phyloP scores from a whole-genome alignment of 2,329 filamentous ascomycete genomes.

The Aspergillus amoenus region DNA sequence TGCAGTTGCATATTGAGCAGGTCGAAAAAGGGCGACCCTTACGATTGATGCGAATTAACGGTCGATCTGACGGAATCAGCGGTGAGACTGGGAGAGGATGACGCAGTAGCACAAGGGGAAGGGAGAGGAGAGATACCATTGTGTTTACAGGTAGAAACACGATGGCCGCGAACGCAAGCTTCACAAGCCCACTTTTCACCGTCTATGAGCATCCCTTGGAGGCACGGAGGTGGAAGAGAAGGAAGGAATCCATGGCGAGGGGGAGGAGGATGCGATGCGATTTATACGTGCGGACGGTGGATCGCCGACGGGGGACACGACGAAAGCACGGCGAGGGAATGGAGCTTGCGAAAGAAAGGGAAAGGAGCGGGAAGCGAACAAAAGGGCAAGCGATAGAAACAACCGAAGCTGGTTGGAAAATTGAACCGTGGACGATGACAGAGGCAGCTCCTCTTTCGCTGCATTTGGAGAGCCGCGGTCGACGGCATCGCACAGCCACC shows the following conservation, averaged over 20 bases:
- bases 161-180: conserved; percentile 93
- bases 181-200: conserved; percentile 97
- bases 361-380: not conserved
- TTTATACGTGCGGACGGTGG: conserved; percentile 20
- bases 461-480: not conserved
- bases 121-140: conserved; percentile 57
- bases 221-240: conserved; percentile 2
- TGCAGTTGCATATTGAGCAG: conserved; percentile 82
- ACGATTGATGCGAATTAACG: conserved; percentile 90
- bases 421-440: not conserved
- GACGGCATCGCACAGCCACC: conserved; percentile 10
- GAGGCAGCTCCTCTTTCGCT: not conserved
- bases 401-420: not conserved
- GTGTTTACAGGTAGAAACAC: conserved; percentile 96
- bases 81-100: not conserved
- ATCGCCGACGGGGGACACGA: conserved; percentile 4
- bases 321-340: not conserved
- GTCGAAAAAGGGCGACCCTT: conserved; percentile 95
- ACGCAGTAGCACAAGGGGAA: not conserved
- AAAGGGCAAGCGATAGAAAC: not conserved
- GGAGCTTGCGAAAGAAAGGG: not conserved
- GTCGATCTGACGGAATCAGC: conserved; percentile 63
- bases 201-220: conserved; percentile 70
- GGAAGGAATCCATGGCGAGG: conserved; percentile 8
- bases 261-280: conserved; percentile 12